phyloP scores from a whole-genome alignment of 2,329 filamentous ascomycete species.

The Trichoderma oligosporum region DNA sequence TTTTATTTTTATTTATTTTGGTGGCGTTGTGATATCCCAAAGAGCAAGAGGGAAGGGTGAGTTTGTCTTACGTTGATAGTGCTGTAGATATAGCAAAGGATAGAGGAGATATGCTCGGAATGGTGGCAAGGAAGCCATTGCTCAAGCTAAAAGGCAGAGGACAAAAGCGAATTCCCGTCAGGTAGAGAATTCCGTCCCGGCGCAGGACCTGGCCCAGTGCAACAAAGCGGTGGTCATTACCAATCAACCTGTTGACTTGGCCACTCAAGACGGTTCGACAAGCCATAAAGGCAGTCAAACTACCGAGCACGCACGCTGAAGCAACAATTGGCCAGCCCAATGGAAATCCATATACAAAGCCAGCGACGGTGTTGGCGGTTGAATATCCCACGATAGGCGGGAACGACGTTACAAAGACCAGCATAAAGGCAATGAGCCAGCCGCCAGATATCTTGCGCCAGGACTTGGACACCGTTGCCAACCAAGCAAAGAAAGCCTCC shows the following conservation, averaged over 20 bases:
- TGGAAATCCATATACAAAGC: conserved; percentile 55
- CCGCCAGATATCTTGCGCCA: conserved; percentile 74
- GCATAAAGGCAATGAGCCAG: conserved; percentile 69
- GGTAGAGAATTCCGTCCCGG: conserved; percentile 80
- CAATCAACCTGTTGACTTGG: conserved; percentile 77
- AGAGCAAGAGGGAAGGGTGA: not conserved
- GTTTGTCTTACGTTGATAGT: conserved; percentile 54
- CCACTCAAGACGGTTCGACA: conserved; percentile 73
- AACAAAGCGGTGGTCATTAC: conserved; percentile 79
- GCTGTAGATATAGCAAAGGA: conserved; percentile 80
- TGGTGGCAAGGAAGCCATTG: conserved; percentile 91
- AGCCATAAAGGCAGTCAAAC: conserved; percentile 72
- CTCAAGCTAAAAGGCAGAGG: conserved; percentile 89
- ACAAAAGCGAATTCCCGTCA: conserved; percentile 89
- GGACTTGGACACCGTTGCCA: conserved; percentile 67
- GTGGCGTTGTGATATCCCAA: too few species aligned
- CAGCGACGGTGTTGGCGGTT: conserved; percentile 57
- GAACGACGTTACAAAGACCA: conserved; percentile 75
- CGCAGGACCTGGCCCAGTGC: conserved; percentile 85
- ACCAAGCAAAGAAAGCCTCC: conserved; percentile 70
- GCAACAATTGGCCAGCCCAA: conserved; percentile 79
- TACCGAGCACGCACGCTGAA: conserved; percentile 72
- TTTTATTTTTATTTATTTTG: too few species aligned
- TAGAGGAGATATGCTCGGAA: conserved; percentile 76
- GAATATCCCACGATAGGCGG: conserved; percentile 87